Percentiles rank a stretch among this genome's conserved stretches.
Conservation (phyloP, 805 yeast species). For the Scheffersomyces lignosus region DNA sequence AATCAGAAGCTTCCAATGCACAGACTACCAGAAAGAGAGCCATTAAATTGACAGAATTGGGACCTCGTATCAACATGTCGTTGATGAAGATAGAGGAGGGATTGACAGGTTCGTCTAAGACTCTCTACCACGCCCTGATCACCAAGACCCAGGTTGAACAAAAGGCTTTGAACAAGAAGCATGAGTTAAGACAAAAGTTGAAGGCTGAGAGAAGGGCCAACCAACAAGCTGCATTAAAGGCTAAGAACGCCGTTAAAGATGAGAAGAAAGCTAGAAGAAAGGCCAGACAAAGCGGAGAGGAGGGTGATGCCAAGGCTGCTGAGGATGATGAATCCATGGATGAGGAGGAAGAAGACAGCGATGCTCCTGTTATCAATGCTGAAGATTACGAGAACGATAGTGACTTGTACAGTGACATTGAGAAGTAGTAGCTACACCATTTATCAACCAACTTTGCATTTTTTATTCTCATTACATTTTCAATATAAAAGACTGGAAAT, state of each 20-base stretch:
- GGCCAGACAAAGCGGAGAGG: conserved; percentile 45
- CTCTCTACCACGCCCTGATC: conserved; percentile 75
- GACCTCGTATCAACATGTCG: conserved; percentile 80
- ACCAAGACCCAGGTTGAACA: conserved; percentile 64
- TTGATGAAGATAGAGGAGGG: conserved; percentile 91
- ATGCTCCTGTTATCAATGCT: conserved; percentile 38
- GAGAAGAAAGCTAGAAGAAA: conserved; percentile 70
- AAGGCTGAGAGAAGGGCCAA: conserved; percentile 72
- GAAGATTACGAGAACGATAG: conserved; percentile 52
- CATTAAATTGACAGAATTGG: conserved; percentile 86
- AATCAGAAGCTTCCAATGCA: conserved; percentile 14
- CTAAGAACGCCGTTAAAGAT: conserved; percentile 70
- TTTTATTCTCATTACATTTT: no score
- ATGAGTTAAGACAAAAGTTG: conserved; percentile 57
- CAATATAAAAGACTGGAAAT: no score
- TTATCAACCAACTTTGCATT: no score
- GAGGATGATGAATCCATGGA: conserved; percentile 27
- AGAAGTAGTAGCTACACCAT: no score
- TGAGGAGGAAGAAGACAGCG: conserved; percentile 24
- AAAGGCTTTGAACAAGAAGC: conserved; percentile 62
- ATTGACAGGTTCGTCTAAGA: conserved; percentile 77
- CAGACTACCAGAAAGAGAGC: conserved; percentile 63
- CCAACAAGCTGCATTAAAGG: conserved; percentile 76
- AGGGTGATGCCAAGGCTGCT: conserved; percentile 20
- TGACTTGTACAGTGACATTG: conserved; percentile 44